Evolutionary conservation across 2,329 filamentous ascomycete species (phyloP), one percentile per base, ranked within the genome.

Genomic region (Dothideomycetidae sp.): DNA sequence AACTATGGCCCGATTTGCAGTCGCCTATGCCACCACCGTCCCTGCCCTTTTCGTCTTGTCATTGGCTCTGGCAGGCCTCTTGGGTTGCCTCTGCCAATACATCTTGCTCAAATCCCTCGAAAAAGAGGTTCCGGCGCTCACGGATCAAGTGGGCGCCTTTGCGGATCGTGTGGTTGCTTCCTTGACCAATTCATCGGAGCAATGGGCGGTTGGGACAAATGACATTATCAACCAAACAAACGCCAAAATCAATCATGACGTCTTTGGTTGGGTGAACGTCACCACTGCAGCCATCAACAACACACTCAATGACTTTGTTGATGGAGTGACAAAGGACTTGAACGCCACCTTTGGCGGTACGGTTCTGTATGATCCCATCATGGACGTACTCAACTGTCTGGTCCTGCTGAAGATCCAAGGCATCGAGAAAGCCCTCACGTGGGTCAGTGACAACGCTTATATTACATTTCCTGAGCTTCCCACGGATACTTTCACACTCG

Each of bases 391-490:
- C 44, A 72, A 82, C 53, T 96, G 90, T 53, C 67, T 96, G n/a
- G 74, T 96, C 46, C 75, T 78, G 5, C 68, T 93, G 52, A 96
- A 96, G 64, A 70, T 96, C 44, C 75, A 81, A 47, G 72, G 76
- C 14, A 74, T 98, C 46, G 75, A 96, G 56, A 78, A 81, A 52
- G 90, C 81, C 10, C 68, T 96, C n/a, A 93, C 82, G 1, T 98
- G 88, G 88, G 81, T 93, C 9, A 73, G 81, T 50, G 78, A 96
- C 47, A 66, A 96, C 54, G 84, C 90, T 3, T 73, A 90, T 44
- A 70, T 98, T 48, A 65, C 73, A 42, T 79, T 98, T 48, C 90
- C 90, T 0, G 60, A 72, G 37, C 75, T 96, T 43, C 67, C 73
- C 16, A 78, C 82, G 49, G 71, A 93, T 54, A 81, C 81, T 1